phyloP scores from a whole-genome alignment of 1,284 basidiomycete species.

The Rhodotorula sp. region DNA sequence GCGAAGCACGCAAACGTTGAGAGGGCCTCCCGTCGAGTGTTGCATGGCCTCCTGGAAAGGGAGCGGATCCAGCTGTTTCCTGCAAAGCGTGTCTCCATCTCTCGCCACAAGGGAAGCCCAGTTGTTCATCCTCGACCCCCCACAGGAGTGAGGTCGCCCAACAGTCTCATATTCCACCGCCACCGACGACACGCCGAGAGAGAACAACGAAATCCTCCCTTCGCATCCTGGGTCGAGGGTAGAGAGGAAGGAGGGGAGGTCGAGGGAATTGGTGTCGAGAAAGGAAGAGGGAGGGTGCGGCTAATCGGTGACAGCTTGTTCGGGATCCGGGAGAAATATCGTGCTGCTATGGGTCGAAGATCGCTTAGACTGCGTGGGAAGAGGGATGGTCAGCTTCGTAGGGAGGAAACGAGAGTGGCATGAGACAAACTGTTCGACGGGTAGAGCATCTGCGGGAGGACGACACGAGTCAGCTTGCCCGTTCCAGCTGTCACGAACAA shows the following conservation, averaged over 20 bases:
- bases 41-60: too few relatives aligned
- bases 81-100: neutral
- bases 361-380: conserved; percentile 9
- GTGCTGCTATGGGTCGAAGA: neutral
- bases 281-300: neutral
- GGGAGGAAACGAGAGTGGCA: too few relatives aligned
- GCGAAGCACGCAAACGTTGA: too few relatives aligned
- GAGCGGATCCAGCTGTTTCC: too few relatives aligned
- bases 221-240: neutral
- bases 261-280: conserved; percentile 1
- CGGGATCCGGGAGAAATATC: neutral
- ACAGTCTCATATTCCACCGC: too few relatives aligned
- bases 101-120: neutral
- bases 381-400: neutral
- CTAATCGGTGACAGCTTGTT: neutral
- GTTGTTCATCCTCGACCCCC: conserved; percentile 2
- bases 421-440: conserved; percentile 51
- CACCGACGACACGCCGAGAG: neutral
- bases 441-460: conserved; percentile 58
- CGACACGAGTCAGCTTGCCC: conserved; percentile 1
- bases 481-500: conserved; percentile 33
- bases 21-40: too few relatives aligned
- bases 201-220: neutral
- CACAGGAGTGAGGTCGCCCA: too few relatives aligned
- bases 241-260: neutral